phyloP scores from a whole-genome alignment of 345 rosid species.

The Citrus maxima region DNA sequence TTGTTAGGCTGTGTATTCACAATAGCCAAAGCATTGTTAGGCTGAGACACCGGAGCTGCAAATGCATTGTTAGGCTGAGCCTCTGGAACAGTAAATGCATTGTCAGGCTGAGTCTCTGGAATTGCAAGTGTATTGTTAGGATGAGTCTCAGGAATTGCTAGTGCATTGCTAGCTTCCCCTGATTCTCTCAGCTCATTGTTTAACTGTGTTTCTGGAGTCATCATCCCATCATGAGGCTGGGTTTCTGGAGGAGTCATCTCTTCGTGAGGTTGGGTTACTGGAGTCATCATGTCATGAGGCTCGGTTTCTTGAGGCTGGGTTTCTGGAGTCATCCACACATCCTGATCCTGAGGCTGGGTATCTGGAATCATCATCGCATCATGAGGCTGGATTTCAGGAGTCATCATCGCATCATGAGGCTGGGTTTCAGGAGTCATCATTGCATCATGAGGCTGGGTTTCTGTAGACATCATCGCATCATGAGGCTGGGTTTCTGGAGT shows the following conservation, averaged over 20 bases:
- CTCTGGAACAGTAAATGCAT: slow-evolving; percentile 6
- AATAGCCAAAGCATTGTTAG: slow-evolving; percentile 8
- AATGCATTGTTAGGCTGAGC: slow-evolving; percentile 18
- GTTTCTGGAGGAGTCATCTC: not conserved
- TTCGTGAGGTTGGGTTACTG: not conserved
- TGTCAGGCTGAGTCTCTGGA: not conserved
- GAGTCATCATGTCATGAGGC: not conserved
- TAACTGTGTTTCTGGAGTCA: not conserved
- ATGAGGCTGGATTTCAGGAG: not conserved
- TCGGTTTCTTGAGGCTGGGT: not conserved
- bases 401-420: no score
- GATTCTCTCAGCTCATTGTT: not conserved
- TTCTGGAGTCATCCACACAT: not conserved
- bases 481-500: not conserved
- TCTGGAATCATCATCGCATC: slow-evolving; percentile 8
- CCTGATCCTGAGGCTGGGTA: not conserved
- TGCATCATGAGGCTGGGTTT: not conserved
- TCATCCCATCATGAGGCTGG: not conserved
- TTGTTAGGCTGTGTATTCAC: slow-evolving; percentile 16
- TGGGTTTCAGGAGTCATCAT: not conserved
- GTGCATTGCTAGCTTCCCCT: not conserved
- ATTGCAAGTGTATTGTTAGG: slow-evolving; percentile 6
- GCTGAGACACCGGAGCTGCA: not conserved
- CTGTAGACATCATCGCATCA: not conserved
- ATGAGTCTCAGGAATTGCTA: not conserved